Base-by-base conservation (phyloP, 192 early-diverging fungal species). In the Coemansia sp. region DNA sequence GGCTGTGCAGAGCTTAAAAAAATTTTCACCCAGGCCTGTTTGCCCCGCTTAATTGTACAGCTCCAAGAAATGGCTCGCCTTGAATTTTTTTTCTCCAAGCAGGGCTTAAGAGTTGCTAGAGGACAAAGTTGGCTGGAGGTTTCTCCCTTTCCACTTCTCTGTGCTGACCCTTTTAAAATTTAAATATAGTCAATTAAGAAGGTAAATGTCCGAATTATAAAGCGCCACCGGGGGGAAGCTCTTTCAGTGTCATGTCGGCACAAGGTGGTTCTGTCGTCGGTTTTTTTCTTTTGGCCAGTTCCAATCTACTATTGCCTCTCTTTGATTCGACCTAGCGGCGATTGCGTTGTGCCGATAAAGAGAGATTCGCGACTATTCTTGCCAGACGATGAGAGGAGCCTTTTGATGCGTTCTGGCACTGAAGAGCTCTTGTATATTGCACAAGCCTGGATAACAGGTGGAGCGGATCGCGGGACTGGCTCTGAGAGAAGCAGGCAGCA, bases 121-220 rank as follows among this genome's bases (percentile, higher is more conserved):
- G 37, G 58, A 62, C 13, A 15, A 62, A 39, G n/a, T 16, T 10
- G 70, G 20, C 32, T 38, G 30, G 55, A 61, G 68, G 68, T 61
- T 63, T 68, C 77, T 69, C 71, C 71, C 71, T 74, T 80, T 68
- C 69, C 77, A 55, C 69, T 71, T 71, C 67, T 74, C 69, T 67
- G 76, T 70, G 66, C 76, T 73, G 68, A 73, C 71, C 71, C 71
- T 67, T 61, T 63, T 53, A 68, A 64, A 63, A 59, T 59, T 62
- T 18, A 71, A 67, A 72, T 63, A 65, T 52, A 61, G 67, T 73
- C 70, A 73, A 70, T 67, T 73, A 74, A 79, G 71, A 78, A 78
- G 77, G 77, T 79, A 79, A 79, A n/a, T 62, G 35, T 52, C 49
- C 49, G 49, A 27, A 52, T 22, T 52, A 22, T 24, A 11, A 2